Conservation (phyloP, 257 asterid genomes). For the Petunia axillaris region DNA sequence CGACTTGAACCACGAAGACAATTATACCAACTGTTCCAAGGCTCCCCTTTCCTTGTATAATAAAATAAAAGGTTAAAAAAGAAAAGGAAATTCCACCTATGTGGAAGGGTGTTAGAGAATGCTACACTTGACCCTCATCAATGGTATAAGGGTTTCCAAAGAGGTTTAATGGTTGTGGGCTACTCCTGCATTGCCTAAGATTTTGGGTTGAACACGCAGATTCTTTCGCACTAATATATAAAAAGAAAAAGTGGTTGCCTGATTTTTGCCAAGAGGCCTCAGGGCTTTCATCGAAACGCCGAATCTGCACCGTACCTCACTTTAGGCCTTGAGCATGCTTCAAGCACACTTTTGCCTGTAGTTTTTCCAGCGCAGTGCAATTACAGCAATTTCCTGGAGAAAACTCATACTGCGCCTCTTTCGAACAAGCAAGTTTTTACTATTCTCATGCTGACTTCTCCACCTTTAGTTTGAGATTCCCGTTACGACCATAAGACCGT, state of each 20-base stretch:
- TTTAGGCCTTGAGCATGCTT: background rate
- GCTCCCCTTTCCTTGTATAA: no score
- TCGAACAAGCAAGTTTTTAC: background rate
- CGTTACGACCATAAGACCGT: slow-evolving; percentile 11
- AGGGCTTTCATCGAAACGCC: background rate
- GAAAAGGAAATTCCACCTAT: background rate
- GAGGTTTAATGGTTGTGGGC: background rate
- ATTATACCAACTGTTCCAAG: no score
- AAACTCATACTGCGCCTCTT: slow-evolving; percentile 7
- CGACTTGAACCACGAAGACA: no score
- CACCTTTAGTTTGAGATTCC: no score
- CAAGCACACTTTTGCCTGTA: background rate
- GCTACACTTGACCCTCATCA: background rate
- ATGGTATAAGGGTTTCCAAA: background rate
- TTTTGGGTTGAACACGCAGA: background rate
- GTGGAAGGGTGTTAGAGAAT: background rate
- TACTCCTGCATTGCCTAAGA: background rate
- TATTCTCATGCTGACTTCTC: background rate
- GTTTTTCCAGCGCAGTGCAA: background rate
- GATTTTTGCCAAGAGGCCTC: background rate
- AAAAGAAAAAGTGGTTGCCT: no score
- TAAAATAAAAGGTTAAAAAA: no score
- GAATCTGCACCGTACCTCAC: background rate
- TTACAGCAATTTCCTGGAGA: background rate
- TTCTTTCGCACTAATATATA: background rate